Evolutionary conservation across 2,329 filamentous ascomycete species (phyloP).

Genomic region (Fusarium albosuccineum): DNA sequence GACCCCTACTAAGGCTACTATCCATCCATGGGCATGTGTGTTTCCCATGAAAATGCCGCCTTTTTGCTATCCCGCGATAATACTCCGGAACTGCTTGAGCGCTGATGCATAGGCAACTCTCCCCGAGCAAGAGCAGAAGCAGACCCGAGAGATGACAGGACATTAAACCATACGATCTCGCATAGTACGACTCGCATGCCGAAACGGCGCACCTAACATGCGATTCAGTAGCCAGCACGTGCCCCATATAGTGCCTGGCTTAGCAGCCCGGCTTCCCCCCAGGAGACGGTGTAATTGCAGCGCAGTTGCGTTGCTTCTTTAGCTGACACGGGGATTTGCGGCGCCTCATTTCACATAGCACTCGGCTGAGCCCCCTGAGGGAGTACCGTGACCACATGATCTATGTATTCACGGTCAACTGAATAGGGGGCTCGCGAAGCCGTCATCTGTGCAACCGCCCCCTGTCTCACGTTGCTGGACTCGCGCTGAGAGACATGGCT

Average conservation of each 20-base stretch:
- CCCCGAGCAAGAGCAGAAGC: conserved; percentile 5
- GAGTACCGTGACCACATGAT: conserved; percentile 19
- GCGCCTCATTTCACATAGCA: conserved; percentile 15
- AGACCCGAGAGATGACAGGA: conserved; percentile 11
- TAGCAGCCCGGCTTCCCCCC: conserved; percentile 25
- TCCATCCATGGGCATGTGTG: background rate
- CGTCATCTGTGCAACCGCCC: conserved; percentile 8
- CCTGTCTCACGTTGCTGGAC: conserved; percentile 12
- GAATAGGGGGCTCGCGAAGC: conserved; percentile 17
- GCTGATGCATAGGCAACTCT: conserved; percentile 19
- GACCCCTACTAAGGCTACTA: background rate
- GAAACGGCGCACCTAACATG: conserved; percentile 41
- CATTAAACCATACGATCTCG: conserved; percentile 18
- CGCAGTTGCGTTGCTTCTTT: conserved; percentile 16
- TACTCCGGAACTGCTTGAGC: conserved; percentile 5
- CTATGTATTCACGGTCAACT: conserved; percentile 2
- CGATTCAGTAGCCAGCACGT: conserved; percentile 44
- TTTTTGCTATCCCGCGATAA: background rate
- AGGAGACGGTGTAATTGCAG: conserved; percentile 32
- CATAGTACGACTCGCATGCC: conserved; percentile 41
- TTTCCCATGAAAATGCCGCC: conserved; percentile 1
- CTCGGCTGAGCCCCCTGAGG: no score
- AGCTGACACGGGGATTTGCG: conserved; percentile 17
- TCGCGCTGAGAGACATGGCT: background rate
- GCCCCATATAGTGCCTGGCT: conserved; percentile 31